phyloP scores from a whole-genome alignment of 2,329 filamentous ascomycete species.

The Paraphoma sp. region DNA sequence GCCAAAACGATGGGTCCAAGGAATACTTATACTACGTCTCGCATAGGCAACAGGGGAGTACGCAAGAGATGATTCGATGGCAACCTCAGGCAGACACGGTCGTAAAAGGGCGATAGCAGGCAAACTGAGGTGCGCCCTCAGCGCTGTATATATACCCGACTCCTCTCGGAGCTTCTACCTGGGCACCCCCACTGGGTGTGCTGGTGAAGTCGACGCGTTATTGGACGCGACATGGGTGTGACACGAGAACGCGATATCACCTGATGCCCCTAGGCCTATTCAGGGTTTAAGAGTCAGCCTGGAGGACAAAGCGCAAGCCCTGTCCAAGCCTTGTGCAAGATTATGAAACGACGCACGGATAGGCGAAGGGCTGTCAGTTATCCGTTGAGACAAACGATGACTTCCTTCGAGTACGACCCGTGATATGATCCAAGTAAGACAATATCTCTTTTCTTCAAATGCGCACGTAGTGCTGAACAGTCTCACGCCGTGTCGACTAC shows the following conservation, averaged over 20 bases:
- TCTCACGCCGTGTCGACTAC: neutral
- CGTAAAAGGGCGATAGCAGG: slow-evolving; percentile 34
- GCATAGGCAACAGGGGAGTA: slow-evolving; percentile 39
- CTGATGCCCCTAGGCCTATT: slow-evolving; percentile 30
- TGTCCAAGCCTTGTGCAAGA: slow-evolving; percentile 34
- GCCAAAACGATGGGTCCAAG: slow-evolving; percentile 20
- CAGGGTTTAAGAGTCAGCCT: slow-evolving; percentile 34
- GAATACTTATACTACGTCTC: slow-evolving; percentile 36
- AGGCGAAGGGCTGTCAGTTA: slow-evolving; percentile 1
- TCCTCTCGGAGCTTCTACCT: slow-evolving; percentile 40
- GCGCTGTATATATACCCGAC: slow-evolving; percentile 43
- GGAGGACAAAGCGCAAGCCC: slow-evolving; percentile 14
- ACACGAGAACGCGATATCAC: slow-evolving; percentile 48
- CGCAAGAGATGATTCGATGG: neutral
- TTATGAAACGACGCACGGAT: slow-evolving; percentile 38
- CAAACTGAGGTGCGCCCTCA: slow-evolving; percentile 30
- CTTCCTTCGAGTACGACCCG: neutral
- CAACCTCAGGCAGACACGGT: slow-evolving; percentile 42
- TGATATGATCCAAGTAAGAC: neutral
- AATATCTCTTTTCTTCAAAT: neutral
- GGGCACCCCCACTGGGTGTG: slow-evolving; percentile 32
- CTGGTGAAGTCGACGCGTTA: slow-evolving; percentile 34
- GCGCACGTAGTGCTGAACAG: neutral
- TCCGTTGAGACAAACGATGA: neutral
- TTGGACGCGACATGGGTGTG: slow-evolving; percentile 42